A percentile compares a stretch with the other conserved stretches of the same genome.
Conservation (phyloP, 192 early-diverging fungal species). For the Umbelopsis vinacea region DNA sequence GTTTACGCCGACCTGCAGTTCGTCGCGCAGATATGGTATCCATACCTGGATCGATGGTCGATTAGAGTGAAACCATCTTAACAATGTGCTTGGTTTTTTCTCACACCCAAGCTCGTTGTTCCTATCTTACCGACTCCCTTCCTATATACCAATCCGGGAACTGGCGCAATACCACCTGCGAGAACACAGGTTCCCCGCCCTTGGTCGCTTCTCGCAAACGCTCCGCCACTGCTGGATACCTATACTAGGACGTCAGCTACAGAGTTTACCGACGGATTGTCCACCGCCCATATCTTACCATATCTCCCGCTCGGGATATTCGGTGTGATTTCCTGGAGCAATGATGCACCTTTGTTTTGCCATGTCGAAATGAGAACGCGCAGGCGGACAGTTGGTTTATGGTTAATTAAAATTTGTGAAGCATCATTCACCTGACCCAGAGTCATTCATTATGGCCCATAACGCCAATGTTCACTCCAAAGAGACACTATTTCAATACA, state of each 20-base stretch:
- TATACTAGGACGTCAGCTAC: background rate
- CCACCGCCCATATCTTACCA: background rate
- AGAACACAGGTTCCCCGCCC: background rate
- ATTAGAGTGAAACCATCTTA: background rate
- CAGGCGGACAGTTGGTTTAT: too few species aligned
- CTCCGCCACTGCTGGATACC: conserved; percentile 5
- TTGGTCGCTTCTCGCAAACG: background rate
- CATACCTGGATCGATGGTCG: background rate
- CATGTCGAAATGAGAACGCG: background rate
- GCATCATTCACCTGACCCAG: background rate
- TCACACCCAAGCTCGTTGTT: background rate
- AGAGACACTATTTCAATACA: too few species aligned
- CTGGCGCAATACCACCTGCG: background rate
- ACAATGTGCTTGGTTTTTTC: background rate
- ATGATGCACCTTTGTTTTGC: background rate
- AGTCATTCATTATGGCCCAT: background rate
- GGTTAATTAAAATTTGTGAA: too few species aligned
- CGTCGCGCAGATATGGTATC: background rate
- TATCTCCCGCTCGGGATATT: conserved; percentile 5
- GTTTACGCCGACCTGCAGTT: background rate
- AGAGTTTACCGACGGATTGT: too few species aligned
- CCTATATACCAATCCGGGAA: conserved; percentile 13
- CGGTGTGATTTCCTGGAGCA: conserved; percentile 1
- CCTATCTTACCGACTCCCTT: conserved; percentile 3
- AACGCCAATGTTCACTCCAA: too few species aligned